A percentile compares a stretch with the other conserved stretches of the same genome.
Conservation (phyloP, 768 basidiomycete genomes). For the Rhizopogon vinicolor region DNA sequence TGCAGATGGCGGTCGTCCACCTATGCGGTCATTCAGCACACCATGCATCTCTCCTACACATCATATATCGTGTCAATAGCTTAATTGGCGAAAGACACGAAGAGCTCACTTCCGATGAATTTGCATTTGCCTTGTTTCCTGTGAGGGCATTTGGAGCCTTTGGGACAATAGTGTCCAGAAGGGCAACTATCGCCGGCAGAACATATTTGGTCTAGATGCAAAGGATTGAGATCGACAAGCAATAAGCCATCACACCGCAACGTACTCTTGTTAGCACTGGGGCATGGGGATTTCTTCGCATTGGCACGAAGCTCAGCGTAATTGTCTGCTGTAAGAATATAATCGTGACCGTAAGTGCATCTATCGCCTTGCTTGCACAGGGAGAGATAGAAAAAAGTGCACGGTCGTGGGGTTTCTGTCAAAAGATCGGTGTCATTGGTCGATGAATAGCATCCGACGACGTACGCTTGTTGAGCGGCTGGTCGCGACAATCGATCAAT, state of each 20-base stretch:
- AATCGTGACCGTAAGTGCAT: conserved; percentile 32
- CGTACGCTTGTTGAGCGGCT: conserved; percentile 31
- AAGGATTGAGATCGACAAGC: neutral
- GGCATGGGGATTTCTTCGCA: conserved; percentile 32
- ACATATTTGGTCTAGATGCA: conserved; percentile 15
- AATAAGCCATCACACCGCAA: neutral
- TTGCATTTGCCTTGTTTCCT: conserved; percentile 30
- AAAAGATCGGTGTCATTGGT: neutral
- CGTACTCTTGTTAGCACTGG: conserved; percentile 24
- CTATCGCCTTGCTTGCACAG: conserved; percentile 24
- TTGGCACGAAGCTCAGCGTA: conserved; percentile 24
- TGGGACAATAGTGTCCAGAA: conserved; percentile 34
- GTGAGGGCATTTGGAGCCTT: conserved; percentile 28
- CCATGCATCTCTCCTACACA: conserved; percentile 1
- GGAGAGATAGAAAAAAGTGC: conserved; percentile 32
- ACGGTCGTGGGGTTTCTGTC: conserved; percentile 32
- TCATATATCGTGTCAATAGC: neutral
- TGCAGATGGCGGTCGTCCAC: conserved; percentile 1
- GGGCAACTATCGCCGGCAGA: conserved; percentile 25
- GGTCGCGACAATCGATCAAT: neutral
- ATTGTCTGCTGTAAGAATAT: conserved; percentile 23
- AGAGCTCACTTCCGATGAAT: conserved; percentile 24
- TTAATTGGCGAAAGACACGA: neutral
- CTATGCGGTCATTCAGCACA: neutral
- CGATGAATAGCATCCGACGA: neutral